Evolutionary conservation across 2,329 filamentous ascomycete species (phyloP), one percentile per base, ranked within the genome.

Genomic region (Didymella lethalis): DNA sequence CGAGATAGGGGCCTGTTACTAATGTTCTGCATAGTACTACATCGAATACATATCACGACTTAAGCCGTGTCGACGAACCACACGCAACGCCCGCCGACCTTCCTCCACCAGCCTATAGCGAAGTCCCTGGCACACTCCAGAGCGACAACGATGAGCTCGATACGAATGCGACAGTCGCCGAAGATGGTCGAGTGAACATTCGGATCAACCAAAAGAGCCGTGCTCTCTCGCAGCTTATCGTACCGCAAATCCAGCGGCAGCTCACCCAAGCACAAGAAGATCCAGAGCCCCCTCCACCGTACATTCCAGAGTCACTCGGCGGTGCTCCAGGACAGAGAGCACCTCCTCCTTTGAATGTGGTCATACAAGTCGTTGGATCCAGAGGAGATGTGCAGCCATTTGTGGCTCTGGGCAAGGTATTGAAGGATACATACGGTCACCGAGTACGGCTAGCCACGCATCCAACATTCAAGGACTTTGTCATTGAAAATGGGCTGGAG

Each of bases 241-340:
- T 67, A n/a, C 76, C 76, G 1, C 75, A 77, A 43, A 69, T 79
- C 32, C 74, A 77, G 26, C 73, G 69, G 14, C 74, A 79, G 57
- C 68, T 78, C 59, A 69, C 69, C 10, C 68, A 71, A n/a, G 77
- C 76, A 23, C 79, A 81, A 34, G 78, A 84, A 43, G 83, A 87
- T 52, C 78, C 80, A 25, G 79, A 82, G 58, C 83, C 88, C 2
- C 88, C 89, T 26, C 87, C 88, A 1, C 83, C 86, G 31, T 92
- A 92, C 67, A 88, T 93, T 41, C 90, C 90, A 1, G 86, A 89
- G n/a, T 88, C 85, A 38, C 81, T 93, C 2, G 89, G 88, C 53
- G 89, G 88, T 36, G 50, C 56, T 43, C 86, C 86, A 7, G 85
- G 84, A 2, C 85, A 88, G 67, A 81, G 75, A 5, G 79, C 80